phyloP scores from a whole-genome alignment of 75 land plant species.

The Ceratopteris richardii region DNA sequence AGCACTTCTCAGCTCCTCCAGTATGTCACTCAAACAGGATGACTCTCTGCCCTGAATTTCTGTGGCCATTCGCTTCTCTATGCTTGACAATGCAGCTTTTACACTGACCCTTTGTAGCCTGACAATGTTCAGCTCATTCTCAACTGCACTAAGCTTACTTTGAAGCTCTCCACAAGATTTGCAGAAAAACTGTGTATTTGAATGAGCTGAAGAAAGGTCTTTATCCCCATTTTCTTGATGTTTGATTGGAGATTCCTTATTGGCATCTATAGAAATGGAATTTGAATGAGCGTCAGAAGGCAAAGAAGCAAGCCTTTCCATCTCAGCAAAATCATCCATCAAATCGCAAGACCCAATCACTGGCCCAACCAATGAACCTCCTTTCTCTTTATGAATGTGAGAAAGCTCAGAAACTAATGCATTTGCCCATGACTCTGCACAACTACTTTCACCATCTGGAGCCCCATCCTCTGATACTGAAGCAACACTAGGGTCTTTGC shows the following conservation, averaged over 20 bases:
- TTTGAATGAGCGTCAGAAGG: slow-evolving; percentile 10
- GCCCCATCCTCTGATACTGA: slow-evolving; percentile 37
- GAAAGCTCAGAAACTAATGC: slow-evolving; percentile 51
- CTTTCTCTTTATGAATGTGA: slow-evolving; percentile 42
- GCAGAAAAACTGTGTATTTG: too few relatives aligned
- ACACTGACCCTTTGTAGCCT: background rate
- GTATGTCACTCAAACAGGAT: background rate
- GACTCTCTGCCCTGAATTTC: background rate
- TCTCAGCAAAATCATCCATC: slow-evolving; percentile 88
- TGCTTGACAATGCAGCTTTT: slow-evolving; percentile 1
- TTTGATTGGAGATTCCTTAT: background rate
- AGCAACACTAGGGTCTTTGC: slow-evolving; percentile 21
- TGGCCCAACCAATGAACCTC: slow-evolving; percentile 13
- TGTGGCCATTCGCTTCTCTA: background rate
- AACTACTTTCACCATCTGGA: slow-evolving; percentile 42
- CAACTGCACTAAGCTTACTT: background rate
- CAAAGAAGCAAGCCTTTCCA: slow-evolving; percentile 66
- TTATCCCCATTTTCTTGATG: too few relatives aligned
- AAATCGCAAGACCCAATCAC: slow-evolving; percentile 33
- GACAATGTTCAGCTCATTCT: background rate
- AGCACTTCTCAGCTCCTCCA: background rate
- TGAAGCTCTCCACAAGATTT: background rate
- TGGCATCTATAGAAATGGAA: too few relatives aligned
- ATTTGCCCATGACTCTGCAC: slow-evolving; percentile 66
- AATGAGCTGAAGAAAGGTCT: too few relatives aligned